Conservation (phyloP, 2,329 filamentous ascomycete species). For the Pseudomassariella vexata region DNA sequence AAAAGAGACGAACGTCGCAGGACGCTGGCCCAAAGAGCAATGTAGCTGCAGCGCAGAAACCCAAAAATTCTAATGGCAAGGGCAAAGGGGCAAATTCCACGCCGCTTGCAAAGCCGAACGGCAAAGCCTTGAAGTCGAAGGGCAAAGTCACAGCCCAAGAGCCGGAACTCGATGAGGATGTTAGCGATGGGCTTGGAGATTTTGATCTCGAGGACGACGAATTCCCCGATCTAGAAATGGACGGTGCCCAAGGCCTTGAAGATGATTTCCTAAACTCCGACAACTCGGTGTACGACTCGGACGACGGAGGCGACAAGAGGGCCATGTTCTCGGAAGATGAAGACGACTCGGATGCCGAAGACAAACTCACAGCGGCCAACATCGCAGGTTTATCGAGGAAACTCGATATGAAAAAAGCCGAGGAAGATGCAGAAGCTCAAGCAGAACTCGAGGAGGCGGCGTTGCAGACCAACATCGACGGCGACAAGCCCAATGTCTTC, state of each 20-base stretch:
- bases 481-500: conserved; percentile 64
- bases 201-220: conserved; percentile 38
- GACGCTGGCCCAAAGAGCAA: conserved; percentile 29
- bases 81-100: conserved; percentile 22
- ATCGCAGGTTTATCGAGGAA: conserved; percentile 87
- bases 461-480: conserved; percentile 88
- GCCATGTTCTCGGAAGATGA: conserved; percentile 95
- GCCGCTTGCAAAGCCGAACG: conserved; percentile 19
- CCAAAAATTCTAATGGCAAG: conserved; percentile 29
- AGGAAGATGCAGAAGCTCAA: conserved; percentile 76
- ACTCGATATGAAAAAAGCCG: conserved; percentile 69
- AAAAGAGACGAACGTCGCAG: conserved; percentile 44
- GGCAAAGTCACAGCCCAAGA: conserved; percentile 24
- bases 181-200: conserved; percentile 39
- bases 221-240: conserved; percentile 28
- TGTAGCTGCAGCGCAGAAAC: conserved; percentile 24
- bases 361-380: conserved; percentile 89
- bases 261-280: conserved; percentile 59
- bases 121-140: conserved; percentile 24
- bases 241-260: conserved; percentile 30
- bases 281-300: conserved; percentile 66
- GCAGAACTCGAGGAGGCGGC: conserved; percentile 81
- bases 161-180: conserved; percentile 41
- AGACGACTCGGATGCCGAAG: conserved; percentile 80
- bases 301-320: conserved; percentile 52